phyloP scores from a whole-genome alignment of 2,329 filamentous ascomycete species.

The Neophaeococcomyces aloes region DNA sequence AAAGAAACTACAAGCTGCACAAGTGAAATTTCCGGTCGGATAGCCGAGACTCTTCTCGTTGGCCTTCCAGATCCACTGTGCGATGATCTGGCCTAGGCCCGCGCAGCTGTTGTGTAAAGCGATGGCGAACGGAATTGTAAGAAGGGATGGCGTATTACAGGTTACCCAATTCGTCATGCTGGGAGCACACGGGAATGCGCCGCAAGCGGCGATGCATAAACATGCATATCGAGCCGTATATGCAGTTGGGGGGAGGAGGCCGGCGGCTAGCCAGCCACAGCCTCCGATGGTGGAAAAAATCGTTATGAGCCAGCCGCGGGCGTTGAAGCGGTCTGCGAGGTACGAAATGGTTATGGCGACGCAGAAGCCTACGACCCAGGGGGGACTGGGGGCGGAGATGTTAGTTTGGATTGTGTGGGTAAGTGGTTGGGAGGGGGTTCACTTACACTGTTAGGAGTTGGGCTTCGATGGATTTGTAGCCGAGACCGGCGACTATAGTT shows the following conservation, averaged over 20 bases:
- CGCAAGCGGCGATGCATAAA: slow-evolving; percentile 56
- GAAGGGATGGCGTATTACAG: slow-evolving; percentile 56
- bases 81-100: slow-evolving; percentile 59
- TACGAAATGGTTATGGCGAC: slow-evolving; percentile 15
- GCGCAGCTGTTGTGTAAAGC: slow-evolving; percentile 60
- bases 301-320: slow-evolving; percentile 43
- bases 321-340: slow-evolving; percentile 15
- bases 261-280: slow-evolving; percentile 52
- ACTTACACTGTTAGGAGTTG: slow-evolving; percentile 24
- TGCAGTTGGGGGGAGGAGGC: slow-evolving; percentile 49
- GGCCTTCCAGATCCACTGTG: slow-evolving; percentile 63
- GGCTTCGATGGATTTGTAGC: slow-evolving; percentile 20
- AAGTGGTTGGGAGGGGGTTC: too few relatives aligned
- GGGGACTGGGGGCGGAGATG: too few relatives aligned
- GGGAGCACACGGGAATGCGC: slow-evolving; percentile 59
- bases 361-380: slow-evolving; percentile 17
- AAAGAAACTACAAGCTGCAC: slow-evolving; percentile 21
- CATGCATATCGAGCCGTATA: slow-evolving; percentile 57
- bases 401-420: too few relatives aligned
- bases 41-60: slow-evolving; percentile 51
- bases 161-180: slow-evolving; percentile 61
- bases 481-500: slow-evolving; percentile 17
- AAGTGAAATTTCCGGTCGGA: slow-evolving; percentile 55
- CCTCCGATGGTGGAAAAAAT: slow-evolving; percentile 42
- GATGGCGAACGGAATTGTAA: slow-evolving; percentile 56